Conservation (phyloP, 495 filamentous ascomycete species). For the Penicillium turbatum region DNA sequence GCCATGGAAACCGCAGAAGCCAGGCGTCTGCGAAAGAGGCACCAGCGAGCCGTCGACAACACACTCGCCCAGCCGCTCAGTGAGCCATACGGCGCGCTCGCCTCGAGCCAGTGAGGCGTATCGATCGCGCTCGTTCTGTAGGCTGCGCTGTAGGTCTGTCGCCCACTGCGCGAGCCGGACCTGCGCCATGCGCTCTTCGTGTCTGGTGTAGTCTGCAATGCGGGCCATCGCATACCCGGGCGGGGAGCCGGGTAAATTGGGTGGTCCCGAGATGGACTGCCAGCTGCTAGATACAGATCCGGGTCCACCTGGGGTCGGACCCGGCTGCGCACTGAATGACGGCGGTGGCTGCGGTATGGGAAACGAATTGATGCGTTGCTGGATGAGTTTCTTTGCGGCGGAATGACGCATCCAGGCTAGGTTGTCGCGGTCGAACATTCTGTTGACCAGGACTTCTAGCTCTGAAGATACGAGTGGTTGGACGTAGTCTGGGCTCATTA, state of each 20-base stretch:
- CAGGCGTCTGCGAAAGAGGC: slow-evolving; percentile 40
- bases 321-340: slow-evolving; percentile 10
- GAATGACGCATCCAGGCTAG: slow-evolving; percentile 83
- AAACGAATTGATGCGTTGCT: slow-evolving; percentile 46
- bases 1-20: slow-evolving; percentile 26
- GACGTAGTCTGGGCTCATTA: slow-evolving; percentile 93
- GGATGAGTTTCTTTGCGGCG: slow-evolving; percentile 81
- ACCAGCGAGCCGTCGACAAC: slow-evolving; percentile 68
- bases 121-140: slow-evolving; percentile 74
- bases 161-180: slow-evolving; percentile 87
- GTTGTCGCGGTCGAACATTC: slow-evolving; percentile 74
- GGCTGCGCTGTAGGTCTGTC: slow-evolving; percentile 75
- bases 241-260: slow-evolving; percentile 29
- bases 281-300: neutral
- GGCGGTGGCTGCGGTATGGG: slow-evolving; percentile 5
- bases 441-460: slow-evolving; percentile 61
- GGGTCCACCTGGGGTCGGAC: slow-evolving; percentile 2
- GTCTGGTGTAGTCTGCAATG: slow-evolving; percentile 64
- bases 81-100: slow-evolving; percentile 78
- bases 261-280: slow-evolving; percentile 10
- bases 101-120: slow-evolving; percentile 65
- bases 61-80: slow-evolving; percentile 68
- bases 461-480: slow-evolving; percentile 80
- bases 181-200: slow-evolving; percentile 71
- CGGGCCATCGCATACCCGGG: slow-evolving; percentile 66